Base-by-base conservation (phyloP, 2,329 filamentous ascomycete genomes). In the Sclerotinia spermophila region DNA sequence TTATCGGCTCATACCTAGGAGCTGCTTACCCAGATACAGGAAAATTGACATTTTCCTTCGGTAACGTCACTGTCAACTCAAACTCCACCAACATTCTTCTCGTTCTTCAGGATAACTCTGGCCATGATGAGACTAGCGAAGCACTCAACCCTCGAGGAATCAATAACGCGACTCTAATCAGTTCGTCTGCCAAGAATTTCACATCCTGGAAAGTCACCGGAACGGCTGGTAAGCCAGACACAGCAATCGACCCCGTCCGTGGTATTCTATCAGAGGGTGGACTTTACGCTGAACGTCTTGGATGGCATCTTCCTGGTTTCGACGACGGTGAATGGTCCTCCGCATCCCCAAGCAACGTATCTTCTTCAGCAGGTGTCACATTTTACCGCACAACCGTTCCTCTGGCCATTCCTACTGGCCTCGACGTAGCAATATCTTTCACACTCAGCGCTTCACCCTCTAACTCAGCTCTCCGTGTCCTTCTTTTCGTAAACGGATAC, bases 401-500 rank as follows among this genome's bases (percentile, higher is more conserved):
- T 0, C 82, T 90, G 0, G 73, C 82, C n/a, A 80, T 89, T 0
- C 85, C 86, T 0, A 73, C 78, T 0, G 83, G 83, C 0, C 77
- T 87, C 0, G 87, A 90, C 67, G 84, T 87, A 0, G 86, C 86
- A 0, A 81, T 89, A 51, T 84, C 85, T 0, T 86, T 90, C 75
- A 80, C 82, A 2, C 79, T 89, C 2, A 82, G 81, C 0, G 83
- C 85, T 0, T 80, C 83, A 0, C 78, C 79, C 0, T 80, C 81
- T 4, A 71, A 61, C n/a, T 78, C 80, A n/a, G 81, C 82, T 0
- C 82, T 86, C 24, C 82, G 87, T 17, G 84, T 83, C 0, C 82
- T 88, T 73, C 78, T 90, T 3, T 90, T 86, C 67, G 83, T 89
- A 24, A 89, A 89, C 65, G 87, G 87, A 0, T 89, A 89, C 74